Conservation (phyloP, 176 grass and related monocot species). For the Avena insularis region DNA sequence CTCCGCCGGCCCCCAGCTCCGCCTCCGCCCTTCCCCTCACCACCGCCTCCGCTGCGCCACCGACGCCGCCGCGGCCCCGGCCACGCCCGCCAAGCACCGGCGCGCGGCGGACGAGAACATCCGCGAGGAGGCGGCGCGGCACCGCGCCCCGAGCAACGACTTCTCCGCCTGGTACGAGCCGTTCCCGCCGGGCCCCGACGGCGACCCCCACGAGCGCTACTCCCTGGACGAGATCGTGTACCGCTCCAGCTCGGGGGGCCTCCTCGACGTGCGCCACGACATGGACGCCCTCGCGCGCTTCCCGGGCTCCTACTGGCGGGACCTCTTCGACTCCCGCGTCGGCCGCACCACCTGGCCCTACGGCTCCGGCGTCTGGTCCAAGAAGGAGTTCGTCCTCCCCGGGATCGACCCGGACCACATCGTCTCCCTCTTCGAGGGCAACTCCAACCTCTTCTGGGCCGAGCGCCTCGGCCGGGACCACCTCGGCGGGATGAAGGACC, state of each 20-base stretch:
- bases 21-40: slow-evolving; percentile 3
- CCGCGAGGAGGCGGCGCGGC: slow-evolving; percentile 82
- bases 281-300: slow-evolving; percentile 63
- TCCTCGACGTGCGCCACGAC: slow-evolving; percentile 93
- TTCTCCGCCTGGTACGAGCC: slow-evolving; percentile 81
- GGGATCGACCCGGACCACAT: slow-evolving; percentile 85
- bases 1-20: slow-evolving; percentile 20
- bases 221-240: slow-evolving; percentile 97
- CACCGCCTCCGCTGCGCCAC: slow-evolving; percentile 49
- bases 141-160: slow-evolving; percentile 46
- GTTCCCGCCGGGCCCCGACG: slow-evolving; percentile 49
- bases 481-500: slow-evolving; percentile 86
- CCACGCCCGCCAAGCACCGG: slow-evolving; percentile 47
- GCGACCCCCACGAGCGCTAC: slow-evolving; percentile 70
- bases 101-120: slow-evolving; percentile 85
- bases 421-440: slow-evolving; percentile 96
- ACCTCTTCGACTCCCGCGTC: slow-evolving; percentile 86
- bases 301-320: slow-evolving; percentile 86
- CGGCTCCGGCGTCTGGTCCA: slow-evolving; percentile 96
- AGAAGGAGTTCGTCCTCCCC: slow-evolving; percentile 97
- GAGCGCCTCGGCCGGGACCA: slow-evolving; percentile 90
- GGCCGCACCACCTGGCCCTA: slow-evolving; percentile 89
- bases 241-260: slow-evolving; percentile 77
- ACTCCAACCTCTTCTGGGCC: slow-evolving; percentile 99
- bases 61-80: slow-evolving; percentile 25